Conservation (phyloP, 805 yeast species). For the Saccharomycopsis malanga region DNA sequence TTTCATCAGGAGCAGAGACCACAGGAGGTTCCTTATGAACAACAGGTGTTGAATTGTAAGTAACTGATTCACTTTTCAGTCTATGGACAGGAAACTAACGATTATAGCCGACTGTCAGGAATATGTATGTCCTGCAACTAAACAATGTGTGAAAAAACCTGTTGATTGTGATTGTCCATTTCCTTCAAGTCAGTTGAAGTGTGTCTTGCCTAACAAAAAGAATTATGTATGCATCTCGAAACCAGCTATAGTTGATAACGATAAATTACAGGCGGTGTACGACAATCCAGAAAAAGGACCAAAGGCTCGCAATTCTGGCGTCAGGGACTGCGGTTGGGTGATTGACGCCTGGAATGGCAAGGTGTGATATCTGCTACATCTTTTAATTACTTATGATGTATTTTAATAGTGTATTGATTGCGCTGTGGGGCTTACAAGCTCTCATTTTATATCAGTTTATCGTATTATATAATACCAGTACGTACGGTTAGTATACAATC, state of each 20-base stretch:
- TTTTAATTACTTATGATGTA: too few species aligned
- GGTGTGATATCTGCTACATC: too few species aligned
- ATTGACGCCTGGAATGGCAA: conserved; percentile 40
- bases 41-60: conserved; percentile 29
- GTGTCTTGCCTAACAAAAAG: conserved; percentile 60
- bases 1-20: conserved; percentile 35
- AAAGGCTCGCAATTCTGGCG: conserved; percentile 35
- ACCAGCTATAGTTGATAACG: conserved; percentile 46
- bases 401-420: too few species aligned
- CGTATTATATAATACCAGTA: too few species aligned
- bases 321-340: conserved; percentile 85
- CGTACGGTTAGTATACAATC: too few species aligned
- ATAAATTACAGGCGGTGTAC: conserved; percentile 29
- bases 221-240: conserved; percentile 77
- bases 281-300: conserved; percentile 45
- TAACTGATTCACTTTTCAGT: neutral
- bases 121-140: conserved; percentile 79
- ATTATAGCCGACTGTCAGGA: conserved; percentile 43
- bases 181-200: conserved; percentile 77
- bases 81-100: neutral
- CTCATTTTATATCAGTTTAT: too few species aligned
- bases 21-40: conserved; percentile 30
- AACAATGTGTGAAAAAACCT: conserved; percentile 63
- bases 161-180: conserved; percentile 86
- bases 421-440: too few species aligned